Percentiles rank a stretch among this genome's conserved stretches.
Evolutionary conservation across 208 protist species (phyloP).

Genomic region (Leishmania martiniquensis): DNA sequence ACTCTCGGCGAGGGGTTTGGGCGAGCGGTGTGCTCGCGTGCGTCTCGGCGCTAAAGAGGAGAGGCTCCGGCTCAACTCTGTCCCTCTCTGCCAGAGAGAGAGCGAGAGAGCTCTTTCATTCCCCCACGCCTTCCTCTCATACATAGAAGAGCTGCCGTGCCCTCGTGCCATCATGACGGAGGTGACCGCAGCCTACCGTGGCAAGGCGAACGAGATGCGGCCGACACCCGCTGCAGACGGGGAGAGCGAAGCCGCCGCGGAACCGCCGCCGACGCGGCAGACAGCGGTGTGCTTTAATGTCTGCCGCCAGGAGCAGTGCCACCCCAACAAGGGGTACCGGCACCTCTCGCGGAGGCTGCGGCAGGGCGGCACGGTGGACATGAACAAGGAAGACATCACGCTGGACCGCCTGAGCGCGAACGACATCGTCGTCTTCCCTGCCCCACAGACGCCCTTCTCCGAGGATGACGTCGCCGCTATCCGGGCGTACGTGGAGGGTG

Average conservation of each 20-base stretch:
- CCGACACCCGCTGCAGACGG: neutral
- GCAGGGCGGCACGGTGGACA: conserved; percentile 72
- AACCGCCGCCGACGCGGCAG: conserved; percentile 6
- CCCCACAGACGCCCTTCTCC: conserved; percentile 76
- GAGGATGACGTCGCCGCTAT: conserved; percentile 81
- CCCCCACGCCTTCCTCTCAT: neutral
- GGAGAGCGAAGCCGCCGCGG: conserved; percentile 15
- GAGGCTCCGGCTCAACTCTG: neutral
- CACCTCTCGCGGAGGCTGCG: conserved; percentile 82
- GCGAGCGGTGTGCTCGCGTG: neutral
- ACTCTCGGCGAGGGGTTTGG: neutral
- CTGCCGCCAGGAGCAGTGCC: conserved; percentile 88
- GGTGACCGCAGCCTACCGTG: conserved; percentile 13
- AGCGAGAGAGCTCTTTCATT: neutral
- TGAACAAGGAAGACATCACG: conserved; percentile 92
- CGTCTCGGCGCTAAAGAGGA: neutral
- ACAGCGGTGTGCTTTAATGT: conserved; percentile 90
- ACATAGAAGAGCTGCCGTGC: neutral
- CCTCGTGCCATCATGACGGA: conserved; percentile 20
- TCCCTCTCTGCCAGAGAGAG: neutral
- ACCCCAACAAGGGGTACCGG: conserved; percentile 91
- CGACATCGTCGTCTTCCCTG: conserved; percentile 83
- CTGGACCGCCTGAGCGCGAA: conserved; percentile 71
- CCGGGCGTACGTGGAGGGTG: conserved; percentile 84
- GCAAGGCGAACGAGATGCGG: conserved; percentile 1